phyloP scores from a whole-genome alignment of 345 rosid genomes.

The Isatis tinctoria region DNA sequence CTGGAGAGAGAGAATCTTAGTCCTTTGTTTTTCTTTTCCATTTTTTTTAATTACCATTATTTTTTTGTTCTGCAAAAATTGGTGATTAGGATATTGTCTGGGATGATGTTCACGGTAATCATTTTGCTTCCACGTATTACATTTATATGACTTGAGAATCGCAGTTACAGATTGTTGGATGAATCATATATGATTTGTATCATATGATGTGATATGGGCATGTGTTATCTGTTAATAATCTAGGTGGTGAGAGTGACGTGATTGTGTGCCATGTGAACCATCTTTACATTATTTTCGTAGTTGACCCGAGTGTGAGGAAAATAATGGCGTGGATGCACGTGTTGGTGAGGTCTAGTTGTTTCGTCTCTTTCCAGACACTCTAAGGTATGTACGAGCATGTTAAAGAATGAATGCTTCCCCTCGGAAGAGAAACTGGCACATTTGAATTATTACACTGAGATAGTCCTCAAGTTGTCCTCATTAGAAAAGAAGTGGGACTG shows the following conservation, averaged over 20 bases:
- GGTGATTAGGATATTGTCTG: constrained; percentile 19
- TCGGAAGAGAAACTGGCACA: not conserved
- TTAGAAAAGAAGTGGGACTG: not conserved
- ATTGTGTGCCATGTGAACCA: constrained; percentile 10
- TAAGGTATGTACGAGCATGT: constrained; percentile 6
- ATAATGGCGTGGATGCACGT: constrained; percentile 22
- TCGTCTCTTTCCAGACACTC: constrained; percentile 16
- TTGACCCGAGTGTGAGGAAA: not conserved
- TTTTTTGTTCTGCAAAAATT: constrained; percentile 21
- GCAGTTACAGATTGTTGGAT: constrained; percentile 13
- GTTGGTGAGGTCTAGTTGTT: constrained; percentile 24
- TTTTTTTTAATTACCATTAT: not conserved
- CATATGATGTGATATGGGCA: constrained; percentile 6
- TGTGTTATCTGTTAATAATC: not conserved
- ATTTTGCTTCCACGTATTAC: constrained; percentile 27
- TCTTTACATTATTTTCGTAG: constrained; percentile 10
- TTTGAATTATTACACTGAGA: not conserved
- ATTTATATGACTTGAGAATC: constrained; percentile 13
- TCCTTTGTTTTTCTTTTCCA: constrained; percentile 2
- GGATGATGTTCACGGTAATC: constrained; percentile 24
- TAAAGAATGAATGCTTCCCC: not conserved
- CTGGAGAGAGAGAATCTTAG: constrained; percentile 22
- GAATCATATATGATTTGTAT: not conserved
- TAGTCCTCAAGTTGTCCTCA: not conserved
- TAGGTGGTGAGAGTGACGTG: not conserved